Evolutionary conservation across 2,329 filamentous ascomycete genomes (phyloP).

Genomic region (Trichophyton simii): DNA sequence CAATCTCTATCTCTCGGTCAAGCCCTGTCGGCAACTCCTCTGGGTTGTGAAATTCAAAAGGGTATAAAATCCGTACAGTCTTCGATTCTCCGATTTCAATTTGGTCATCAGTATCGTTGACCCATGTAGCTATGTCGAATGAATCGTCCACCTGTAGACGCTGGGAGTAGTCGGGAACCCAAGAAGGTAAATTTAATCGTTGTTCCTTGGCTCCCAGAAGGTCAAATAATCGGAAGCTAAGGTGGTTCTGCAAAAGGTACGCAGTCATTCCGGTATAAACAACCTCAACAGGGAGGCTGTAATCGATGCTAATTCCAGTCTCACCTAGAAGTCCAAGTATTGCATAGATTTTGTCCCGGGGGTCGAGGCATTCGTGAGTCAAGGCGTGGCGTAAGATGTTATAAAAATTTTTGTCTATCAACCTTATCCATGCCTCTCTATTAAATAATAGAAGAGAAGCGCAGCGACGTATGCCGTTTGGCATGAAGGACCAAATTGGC

Average conservation of each 20-base stretch:
- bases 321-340: conserved; percentile 6
- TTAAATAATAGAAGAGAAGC: not conserved
- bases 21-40: not conserved
- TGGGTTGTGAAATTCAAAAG: not conserved
- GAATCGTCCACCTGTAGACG: not conserved
- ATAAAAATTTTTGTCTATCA: not conserved
- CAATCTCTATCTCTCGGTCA: not conserved
- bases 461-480: not conserved
- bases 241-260: not conserved
- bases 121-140: too few species aligned
- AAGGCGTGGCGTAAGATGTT: not conserved
- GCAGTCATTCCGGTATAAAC: not conserved
- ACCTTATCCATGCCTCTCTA: not conserved
- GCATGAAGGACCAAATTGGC: not conserved
- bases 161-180: conserved; percentile 11
- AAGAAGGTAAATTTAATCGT: conserved; percentile 5
- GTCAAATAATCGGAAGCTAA: not conserved
- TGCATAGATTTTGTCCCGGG: conserved; percentile 12
- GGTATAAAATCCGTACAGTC: not conserved
- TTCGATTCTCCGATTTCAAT: not conserved
- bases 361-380: conserved; percentile 3
- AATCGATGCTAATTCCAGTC: not conserved
- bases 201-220: conserved; percentile 1
- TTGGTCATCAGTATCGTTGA: too few species aligned
- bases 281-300: not conserved